phyloP scores from a whole-genome alignment of 2,329 filamentous ascomycete genomes.

The Nannizziopsis arthrosporioides region DNA sequence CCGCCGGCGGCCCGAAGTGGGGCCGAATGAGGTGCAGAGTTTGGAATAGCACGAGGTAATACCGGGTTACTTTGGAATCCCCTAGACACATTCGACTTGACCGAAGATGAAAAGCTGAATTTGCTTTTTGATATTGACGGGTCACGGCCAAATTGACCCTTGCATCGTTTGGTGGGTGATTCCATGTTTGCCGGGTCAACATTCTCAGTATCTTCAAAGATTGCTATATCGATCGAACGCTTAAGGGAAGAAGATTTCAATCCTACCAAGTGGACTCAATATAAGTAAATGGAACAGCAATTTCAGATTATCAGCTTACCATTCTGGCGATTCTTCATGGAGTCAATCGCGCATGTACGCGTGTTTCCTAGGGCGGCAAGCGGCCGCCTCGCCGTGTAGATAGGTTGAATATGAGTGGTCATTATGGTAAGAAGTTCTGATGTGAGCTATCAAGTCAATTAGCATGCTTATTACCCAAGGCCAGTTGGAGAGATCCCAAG shows the following conservation, averaged over 20 bases:
- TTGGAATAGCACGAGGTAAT: not conserved
- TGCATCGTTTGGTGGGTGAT: conserved; percentile 40
- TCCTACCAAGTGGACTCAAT: conserved; percentile 8
- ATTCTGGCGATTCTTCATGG: conserved; percentile 33
- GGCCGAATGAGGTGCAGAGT: conserved; percentile 35
- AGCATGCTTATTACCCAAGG: not conserved
- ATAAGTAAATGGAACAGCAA: not conserved
- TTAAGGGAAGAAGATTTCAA: conserved; percentile 33
- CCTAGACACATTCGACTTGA: conserved; percentile 14
- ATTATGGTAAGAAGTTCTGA: conserved; percentile 13
- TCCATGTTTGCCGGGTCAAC: conserved; percentile 43
- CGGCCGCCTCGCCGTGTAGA: conserved; percentile 22
- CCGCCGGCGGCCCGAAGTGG: conserved; percentile 60
- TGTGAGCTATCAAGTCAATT: not conserved
- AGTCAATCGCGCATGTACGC: conserved; percentile 23
- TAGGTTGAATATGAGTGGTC: conserved; percentile 20
- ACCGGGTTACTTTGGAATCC: not conserved
- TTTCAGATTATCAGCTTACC: conserved; percentile 6
- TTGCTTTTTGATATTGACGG: conserved; percentile 21
- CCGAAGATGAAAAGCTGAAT: conserved; percentile 34
- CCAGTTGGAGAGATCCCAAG: too few species aligned
- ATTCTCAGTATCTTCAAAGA: conserved; percentile 47
- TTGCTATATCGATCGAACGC: conserved; percentile 34
- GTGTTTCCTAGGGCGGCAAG: conserved; percentile 24
- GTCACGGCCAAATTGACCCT: conserved; percentile 11